phyloP scores from a whole-genome alignment of 345 rosid genomes.

The Gossypium longicalyx region DNA sequence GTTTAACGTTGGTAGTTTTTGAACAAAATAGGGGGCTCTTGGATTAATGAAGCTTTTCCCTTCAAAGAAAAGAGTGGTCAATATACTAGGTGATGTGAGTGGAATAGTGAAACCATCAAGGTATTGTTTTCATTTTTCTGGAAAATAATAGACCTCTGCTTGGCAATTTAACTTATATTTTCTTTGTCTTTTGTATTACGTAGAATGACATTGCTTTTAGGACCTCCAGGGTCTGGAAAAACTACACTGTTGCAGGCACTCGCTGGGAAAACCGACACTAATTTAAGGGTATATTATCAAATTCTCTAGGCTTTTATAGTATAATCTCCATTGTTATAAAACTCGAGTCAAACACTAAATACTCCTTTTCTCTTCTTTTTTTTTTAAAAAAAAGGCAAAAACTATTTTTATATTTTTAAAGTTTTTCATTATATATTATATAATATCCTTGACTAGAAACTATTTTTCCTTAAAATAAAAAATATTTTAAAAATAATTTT shows the following conservation, averaged over 20 bases:
- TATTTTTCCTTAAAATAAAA: too few relatives aligned
- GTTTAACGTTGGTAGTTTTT: neutral
- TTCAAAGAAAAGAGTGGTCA: constrained; percentile 41
- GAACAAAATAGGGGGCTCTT: constrained; percentile 33
- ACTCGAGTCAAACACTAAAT: too few relatives aligned
- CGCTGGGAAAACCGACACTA: constrained; percentile 33
- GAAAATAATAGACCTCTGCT: too few relatives aligned
- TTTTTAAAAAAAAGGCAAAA: too few relatives aligned
- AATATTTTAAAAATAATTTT: too few relatives aligned
- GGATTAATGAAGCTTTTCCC: constrained; percentile 35
- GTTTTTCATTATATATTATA: too few relatives aligned
- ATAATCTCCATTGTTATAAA: too few relatives aligned
- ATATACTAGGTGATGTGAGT: constrained; percentile 37
- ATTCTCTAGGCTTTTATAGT: neutral
- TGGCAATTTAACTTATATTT: neutral
- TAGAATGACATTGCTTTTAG: constrained; percentile 60
- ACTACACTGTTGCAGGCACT: constrained; percentile 53
- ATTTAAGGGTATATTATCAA: constrained; percentile 36
- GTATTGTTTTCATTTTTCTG: constrained; percentile 16
- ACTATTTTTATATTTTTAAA: too few relatives aligned
- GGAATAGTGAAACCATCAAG: constrained; percentile 54
- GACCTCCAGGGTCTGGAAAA: constrained; percentile 63
- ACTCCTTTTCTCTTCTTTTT: too few relatives aligned
- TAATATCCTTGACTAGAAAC: too few relatives aligned
- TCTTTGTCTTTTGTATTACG: neutral